These are phyloP conservation scores for Jatropha podagrica DNA, from an alignment of 441 rosid genomes.

Conservation along the genomic window DNA sequence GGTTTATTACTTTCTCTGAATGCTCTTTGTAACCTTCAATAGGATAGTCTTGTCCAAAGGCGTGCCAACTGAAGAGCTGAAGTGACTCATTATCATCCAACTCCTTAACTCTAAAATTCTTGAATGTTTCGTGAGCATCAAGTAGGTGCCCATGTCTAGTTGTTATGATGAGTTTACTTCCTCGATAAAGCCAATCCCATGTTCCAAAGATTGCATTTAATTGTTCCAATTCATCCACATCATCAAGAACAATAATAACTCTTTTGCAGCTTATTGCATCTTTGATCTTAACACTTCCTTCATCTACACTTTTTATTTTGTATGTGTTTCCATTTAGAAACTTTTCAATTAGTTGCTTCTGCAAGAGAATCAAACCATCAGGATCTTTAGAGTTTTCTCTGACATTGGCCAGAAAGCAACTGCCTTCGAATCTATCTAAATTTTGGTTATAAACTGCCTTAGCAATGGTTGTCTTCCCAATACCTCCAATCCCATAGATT, in stretches of 20 bases:
- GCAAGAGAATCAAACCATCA: slow-evolving; percentile 23
- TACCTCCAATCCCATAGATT: slow-evolving; percentile 29
- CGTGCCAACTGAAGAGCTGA: slow-evolving; percentile 27
- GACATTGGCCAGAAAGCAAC: slow-evolving; percentile 30
- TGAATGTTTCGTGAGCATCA: background rate
- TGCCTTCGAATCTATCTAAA: slow-evolving; percentile 17
- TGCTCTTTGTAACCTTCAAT: slow-evolving; percentile 11
- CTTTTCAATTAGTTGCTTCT: slow-evolving; percentile 25
- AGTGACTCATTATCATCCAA: slow-evolving; percentile 25
- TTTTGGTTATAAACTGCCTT: slow-evolving; percentile 23
- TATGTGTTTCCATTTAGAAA: background rate
- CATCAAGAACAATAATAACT: slow-evolving; percentile 32
- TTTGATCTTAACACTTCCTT: slow-evolving; percentile 16
- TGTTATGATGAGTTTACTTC: slow-evolving; percentile 31
- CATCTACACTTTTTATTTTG: slow-evolving; percentile 16
- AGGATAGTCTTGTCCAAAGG: slow-evolving; percentile 20
- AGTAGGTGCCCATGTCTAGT: slow-evolving; percentile 22
- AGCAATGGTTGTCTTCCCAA: slow-evolving; percentile 33
- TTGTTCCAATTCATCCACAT: slow-evolving; percentile 25
- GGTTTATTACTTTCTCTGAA: slow-evolving; percentile 6
- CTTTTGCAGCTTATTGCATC: slow-evolving; percentile 12
- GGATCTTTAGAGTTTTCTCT: slow-evolving; percentile 20
- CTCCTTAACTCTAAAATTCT: slow-evolving; percentile 28
- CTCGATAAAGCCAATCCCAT: slow-evolving; percentile 10
- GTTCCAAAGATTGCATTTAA: slow-evolving; percentile 18